A percentile compares a stretch with the other conserved stretches of the same genome.
Evolutionary conservation across 2,329 filamentous ascomycete species (phyloP).

Genomic region (Hypoxylon sp.): DNA sequence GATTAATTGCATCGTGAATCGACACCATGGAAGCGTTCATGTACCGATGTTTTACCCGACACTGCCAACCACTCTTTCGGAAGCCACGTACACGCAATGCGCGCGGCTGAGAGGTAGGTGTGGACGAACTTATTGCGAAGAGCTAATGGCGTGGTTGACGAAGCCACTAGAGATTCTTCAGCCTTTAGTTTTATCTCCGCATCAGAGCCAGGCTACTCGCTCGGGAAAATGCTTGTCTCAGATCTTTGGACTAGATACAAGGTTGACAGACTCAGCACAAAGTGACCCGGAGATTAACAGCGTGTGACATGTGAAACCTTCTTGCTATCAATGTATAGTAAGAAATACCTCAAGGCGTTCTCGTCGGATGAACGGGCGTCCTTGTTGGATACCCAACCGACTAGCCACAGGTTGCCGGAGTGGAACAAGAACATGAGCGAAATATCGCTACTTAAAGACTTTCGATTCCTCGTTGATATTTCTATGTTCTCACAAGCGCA

Average conservation of each 20-base stretch:
- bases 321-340: slow-evolving; percentile 5
- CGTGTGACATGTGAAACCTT: not conserved
- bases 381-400: slow-evolving; percentile 3
- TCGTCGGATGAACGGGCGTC: not conserved
- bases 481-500: not conserved
- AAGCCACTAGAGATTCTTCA: slow-evolving; percentile 1
- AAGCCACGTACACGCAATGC: not conserved
- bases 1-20: not conserved
- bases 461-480: not conserved
- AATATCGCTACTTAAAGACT: slow-evolving; percentile 19
- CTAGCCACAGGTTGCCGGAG: slow-evolving; percentile 7
- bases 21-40: not conserved
- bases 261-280: slow-evolving; percentile 17
- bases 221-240: not conserved
- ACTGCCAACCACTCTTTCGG: not conserved
- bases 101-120: slow-evolving; percentile 14
- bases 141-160: slow-evolving; percentile 23
- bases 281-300: not conserved
- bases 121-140: not conserved
- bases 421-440: not conserved
- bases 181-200: slow-evolving; percentile 2
- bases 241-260: slow-evolving; percentile 15
- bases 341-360: slow-evolving; percentile 27
- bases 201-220: slow-evolving; percentile 12
- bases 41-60: not conserved